Percentiles rank a stretch among this genome's conserved stretches.
phyloP scores from a whole-genome alignment of 805 yeast species.

The Lipomyces sp. region DNA sequence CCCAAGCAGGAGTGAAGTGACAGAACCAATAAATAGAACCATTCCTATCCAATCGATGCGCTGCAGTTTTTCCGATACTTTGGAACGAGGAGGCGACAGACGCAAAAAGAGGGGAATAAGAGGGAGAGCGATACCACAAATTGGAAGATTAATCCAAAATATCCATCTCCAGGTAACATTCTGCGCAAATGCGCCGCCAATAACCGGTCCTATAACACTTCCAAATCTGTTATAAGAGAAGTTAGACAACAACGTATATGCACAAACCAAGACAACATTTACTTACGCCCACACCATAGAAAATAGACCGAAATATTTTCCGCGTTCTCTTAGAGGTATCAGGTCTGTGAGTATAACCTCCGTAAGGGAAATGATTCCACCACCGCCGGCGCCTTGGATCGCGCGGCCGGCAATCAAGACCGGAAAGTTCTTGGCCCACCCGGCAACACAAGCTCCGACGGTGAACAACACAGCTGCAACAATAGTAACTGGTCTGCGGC shows the following conservation, averaged over 20 bases:
- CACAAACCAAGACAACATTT: conserved; percentile 9
- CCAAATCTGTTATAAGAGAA: neutral
- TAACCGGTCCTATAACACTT: conserved; percentile 7
- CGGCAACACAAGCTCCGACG: too few species aligned
- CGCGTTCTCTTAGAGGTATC: conserved; percentile 6
- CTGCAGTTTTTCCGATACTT: conserved; percentile 48
- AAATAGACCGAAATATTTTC: conserved; percentile 11
- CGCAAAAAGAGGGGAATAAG: conserved; percentile 51
- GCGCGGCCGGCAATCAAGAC: too few species aligned
- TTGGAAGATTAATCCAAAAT: conserved; percentile 69
- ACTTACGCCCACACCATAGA: conserved; percentile 13
- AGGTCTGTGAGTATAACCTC: conserved; percentile 14
- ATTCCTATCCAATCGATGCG: conserved; percentile 59
- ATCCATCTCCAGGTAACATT: conserved; percentile 77
- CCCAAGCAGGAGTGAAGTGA: conserved; percentile 55
- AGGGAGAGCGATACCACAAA: conserved; percentile 58
- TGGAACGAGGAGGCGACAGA: conserved; percentile 55
- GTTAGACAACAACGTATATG: conserved; percentile 56
- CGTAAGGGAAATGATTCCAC: conserved; percentile 4
- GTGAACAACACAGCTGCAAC: too few species aligned
- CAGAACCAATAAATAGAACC: conserved; percentile 50
- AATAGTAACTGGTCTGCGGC: too few species aligned
- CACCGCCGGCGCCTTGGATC: neutral
- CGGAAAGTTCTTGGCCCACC: too few species aligned
- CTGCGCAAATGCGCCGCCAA: conserved; percentile 69